Percentiles rank a stretch among this genome's conserved stretches.
Evolutionary conservation across 148 eudicot genomes (phyloP).

Genomic region (Tetragonia tetragonoides): DNA sequence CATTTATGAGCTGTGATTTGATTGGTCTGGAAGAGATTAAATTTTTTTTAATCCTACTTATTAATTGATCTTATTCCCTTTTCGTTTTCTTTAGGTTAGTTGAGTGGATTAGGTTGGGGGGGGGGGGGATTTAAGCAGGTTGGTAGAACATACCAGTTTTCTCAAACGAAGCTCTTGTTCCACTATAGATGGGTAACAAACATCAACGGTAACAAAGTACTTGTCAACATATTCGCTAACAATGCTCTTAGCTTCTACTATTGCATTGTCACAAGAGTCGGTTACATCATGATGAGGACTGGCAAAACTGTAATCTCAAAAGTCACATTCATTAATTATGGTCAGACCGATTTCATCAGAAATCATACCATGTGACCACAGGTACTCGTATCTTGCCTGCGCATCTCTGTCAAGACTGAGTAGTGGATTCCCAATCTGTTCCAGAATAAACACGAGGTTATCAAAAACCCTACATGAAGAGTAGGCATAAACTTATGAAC

Average conservation of each 20-base stretch:
- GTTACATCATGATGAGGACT: conserved; percentile 20
- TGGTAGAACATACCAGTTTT: conserved; percentile 30
- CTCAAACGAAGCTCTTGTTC: conserved; percentile 20
- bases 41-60: not conserved
- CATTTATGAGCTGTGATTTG: no score
- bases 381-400: conserved; percentile 39
- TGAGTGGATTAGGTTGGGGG: not conserved
- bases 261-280: conserved; percentile 34
- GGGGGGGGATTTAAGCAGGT: not conserved
- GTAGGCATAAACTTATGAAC: not conserved
- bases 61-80: not conserved
- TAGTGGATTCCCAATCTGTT: conserved; percentile 64
- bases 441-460: not conserved
- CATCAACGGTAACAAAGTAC: conserved; percentile 53
- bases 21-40: no score
- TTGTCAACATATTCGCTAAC: conserved; percentile 35
- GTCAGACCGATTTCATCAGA: conserved; percentile 41
- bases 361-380: conserved; percentile 61
- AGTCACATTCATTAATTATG: conserved; percentile 41
- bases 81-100: no score
- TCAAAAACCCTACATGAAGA: not conserved
- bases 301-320: conserved; percentile 1
- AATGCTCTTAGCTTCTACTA: conserved; percentile 27
- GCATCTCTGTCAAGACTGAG: conserved; percentile 48
- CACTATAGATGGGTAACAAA: conserved; percentile 27